phyloP scores from a whole-genome alignment of 768 basidiomycete genomes.

The Lactifluus echinatus region DNA sequence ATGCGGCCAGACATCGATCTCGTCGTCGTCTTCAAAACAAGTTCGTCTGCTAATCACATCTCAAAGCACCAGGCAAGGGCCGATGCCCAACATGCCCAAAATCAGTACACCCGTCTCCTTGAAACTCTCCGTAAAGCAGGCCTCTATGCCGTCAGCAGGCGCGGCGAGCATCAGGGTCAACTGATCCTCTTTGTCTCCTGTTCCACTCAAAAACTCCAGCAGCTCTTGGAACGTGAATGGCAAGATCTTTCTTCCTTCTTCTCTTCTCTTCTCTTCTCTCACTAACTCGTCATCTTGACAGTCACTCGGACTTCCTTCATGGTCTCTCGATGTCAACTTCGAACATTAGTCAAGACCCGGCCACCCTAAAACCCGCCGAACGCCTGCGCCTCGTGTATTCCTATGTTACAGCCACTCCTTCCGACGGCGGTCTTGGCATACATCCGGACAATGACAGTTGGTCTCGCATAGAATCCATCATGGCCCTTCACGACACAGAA shows the following conservation, averaged over 20 bases:
- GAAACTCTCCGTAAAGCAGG: constrained; percentile 52
- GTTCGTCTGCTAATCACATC: constrained; percentile 32
- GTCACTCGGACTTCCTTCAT: constrained; percentile 69
- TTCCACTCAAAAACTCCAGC: constrained; percentile 48
- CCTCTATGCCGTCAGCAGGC: constrained; percentile 61
- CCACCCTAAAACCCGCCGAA: constrained; percentile 57
- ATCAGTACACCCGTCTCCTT: constrained; percentile 60
- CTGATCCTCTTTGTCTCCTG: constrained; percentile 71
- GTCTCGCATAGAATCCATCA: constrained; percentile 73
- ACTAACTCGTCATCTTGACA: constrained; percentile 24
- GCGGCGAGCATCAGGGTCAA: constrained; percentile 70
- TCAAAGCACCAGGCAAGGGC: constrained; percentile 57
- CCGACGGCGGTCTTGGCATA: constrained; percentile 83
- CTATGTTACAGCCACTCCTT: constrained; percentile 56
- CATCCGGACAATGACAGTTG: constrained; percentile 63
- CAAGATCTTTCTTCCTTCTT: constrained; percentile 28
- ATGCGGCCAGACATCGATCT: constrained; percentile 60
- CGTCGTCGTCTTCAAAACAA: constrained; percentile 60
- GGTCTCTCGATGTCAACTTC: constrained; percentile 51
- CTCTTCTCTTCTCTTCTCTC: too few species aligned
- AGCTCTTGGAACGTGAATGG: constrained; percentile 69
- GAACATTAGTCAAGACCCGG: constrained; percentile 31
- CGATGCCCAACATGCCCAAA: constrained; percentile 54
- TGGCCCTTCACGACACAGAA: constrained; percentile 74
- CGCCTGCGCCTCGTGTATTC: constrained; percentile 71